Evolutionary conservation across 495 filamentous ascomycete genomes (phyloP).

Genomic region (Aspergillus egyptiacus): DNA sequence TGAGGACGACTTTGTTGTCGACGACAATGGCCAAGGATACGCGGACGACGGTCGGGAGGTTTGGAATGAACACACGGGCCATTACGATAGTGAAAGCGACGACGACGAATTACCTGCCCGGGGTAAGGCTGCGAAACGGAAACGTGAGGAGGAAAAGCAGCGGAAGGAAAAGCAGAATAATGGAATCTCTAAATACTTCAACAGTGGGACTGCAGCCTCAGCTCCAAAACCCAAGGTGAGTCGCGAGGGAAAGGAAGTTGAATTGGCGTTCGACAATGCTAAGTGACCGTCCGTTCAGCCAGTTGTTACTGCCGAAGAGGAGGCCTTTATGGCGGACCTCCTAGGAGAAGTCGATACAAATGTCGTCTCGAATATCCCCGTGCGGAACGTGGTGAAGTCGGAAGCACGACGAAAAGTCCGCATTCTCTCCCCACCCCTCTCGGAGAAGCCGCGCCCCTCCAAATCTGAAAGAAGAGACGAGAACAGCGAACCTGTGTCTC

Average conservation of each 20-base stretch:
- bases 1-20: constrained; percentile 94
- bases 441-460: constrained; percentile 42
- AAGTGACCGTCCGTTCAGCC: constrained; percentile 24
- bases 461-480: constrained; percentile 39
- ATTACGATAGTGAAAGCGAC: constrained; percentile 62
- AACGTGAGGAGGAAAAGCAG: constrained; percentile 83
- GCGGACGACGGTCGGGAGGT: constrained; percentile 96
- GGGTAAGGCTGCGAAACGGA: constrained; percentile 75
- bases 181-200: constrained; percentile 92
- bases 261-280: background rate
- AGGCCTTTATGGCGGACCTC: constrained; percentile 75
- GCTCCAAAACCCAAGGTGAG: constrained; percentile 76
- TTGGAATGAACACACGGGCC: constrained; percentile 64
- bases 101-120: constrained; percentile 60
- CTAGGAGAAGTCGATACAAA: constrained; percentile 87
- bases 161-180: constrained; percentile 81
- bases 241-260: background rate
- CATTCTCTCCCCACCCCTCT: constrained; percentile 67
- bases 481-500: constrained; percentile 34
- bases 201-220: constrained; percentile 56
- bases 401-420: constrained; percentile 71
- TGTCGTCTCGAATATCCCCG: constrained; percentile 50
- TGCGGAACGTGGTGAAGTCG: constrained; percentile 61
- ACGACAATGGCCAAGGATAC: constrained; percentile 90
- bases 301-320: constrained; percentile 70